phyloP scores from a whole-genome alignment of 345 rosid genomes.

The Brassica rapa region DNA sequence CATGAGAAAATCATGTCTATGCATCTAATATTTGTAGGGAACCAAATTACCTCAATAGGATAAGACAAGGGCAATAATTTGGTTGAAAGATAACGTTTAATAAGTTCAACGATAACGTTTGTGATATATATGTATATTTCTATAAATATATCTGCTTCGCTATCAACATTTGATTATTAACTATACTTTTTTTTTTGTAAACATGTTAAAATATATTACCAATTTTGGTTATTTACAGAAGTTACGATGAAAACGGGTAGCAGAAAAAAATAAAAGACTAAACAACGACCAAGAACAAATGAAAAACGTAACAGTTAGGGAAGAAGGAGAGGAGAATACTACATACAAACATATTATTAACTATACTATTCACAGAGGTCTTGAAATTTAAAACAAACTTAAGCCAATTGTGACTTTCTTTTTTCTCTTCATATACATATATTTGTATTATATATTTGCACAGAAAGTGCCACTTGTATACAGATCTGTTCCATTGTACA shows the following conservation, averaged over 20 bases:
- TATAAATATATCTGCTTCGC: conserved; percentile 22
- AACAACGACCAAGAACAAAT: no score
- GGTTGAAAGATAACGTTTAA: not conserved
- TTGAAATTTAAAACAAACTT: not conserved
- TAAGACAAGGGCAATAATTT: conserved; percentile 22
- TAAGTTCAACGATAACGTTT: not conserved
- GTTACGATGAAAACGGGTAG: no score
- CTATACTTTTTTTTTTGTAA: not conserved
- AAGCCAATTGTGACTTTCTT: conserved; percentile 1
- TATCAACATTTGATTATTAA: conserved; percentile 7
- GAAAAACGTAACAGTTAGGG: no score
- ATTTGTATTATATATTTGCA: not conserved
- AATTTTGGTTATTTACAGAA: no score
- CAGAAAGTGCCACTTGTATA: not conserved
- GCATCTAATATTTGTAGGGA: conserved; percentile 11
- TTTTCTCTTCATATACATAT: not conserved
- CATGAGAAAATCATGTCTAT: conserved; percentile 31
- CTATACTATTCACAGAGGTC: not conserved
- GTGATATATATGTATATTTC: not conserved
- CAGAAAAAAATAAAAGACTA: no score
- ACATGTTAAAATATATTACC: no score
- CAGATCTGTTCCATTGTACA: conserved; percentile 15
- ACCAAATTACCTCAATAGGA: conserved; percentile 25
- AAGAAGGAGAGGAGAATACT: no score
- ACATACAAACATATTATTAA: not conserved